Evolutionary conservation across 768 basidiomycete genomes (phyloP), one percentile per base, ranked within the genome.

Genomic region (Russula foetens): DNA sequence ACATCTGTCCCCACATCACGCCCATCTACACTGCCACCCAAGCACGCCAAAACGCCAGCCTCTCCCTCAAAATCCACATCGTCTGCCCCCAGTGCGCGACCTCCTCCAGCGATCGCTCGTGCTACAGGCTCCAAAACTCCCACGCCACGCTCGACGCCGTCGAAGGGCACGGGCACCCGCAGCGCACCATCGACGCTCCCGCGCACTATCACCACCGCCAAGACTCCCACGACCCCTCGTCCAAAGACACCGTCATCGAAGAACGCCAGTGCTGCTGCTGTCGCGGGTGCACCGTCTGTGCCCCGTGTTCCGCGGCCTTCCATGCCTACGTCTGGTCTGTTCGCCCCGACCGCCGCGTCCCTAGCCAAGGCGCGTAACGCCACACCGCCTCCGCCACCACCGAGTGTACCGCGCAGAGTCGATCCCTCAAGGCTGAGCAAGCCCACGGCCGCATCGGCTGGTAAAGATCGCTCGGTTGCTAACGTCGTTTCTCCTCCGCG

Each of bases 281-380:
- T 47, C 17, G 41, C 7, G n/a, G 28, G 33, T 21, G 11, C 39
- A 23, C 26, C 48, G 5, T 2, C 28, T 26, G 29, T 24, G 6
- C 7, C 35, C 35, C 17, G 35, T 44, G 21, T 31, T 9, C 45
- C 44, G 4, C 51, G 51, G 17, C 41, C 54, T 45, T 33, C 54
- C 31, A n/a, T 56, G n/a, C 31, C 85, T 3, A 80, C 83, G 6
- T 75, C 82, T 2, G 84, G 87, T 14, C 71, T 91, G 23, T 90
- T 86, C 67, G 89, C 90, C 7, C 90, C 90, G 0, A 92, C 90
- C 1, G 90, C 89, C 0, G 87, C 90, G 3, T 90, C 89, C 9
- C 80, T 92, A 9, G 90, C 90, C 0, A 80, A 77, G 52, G 77
- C 85, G 35, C 84, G 87, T 51, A 82, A 79, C 67, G 77, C 80